Base-by-base conservation (phyloP, 305 asterid genomes). In the Fraxinus sp. region DNA sequence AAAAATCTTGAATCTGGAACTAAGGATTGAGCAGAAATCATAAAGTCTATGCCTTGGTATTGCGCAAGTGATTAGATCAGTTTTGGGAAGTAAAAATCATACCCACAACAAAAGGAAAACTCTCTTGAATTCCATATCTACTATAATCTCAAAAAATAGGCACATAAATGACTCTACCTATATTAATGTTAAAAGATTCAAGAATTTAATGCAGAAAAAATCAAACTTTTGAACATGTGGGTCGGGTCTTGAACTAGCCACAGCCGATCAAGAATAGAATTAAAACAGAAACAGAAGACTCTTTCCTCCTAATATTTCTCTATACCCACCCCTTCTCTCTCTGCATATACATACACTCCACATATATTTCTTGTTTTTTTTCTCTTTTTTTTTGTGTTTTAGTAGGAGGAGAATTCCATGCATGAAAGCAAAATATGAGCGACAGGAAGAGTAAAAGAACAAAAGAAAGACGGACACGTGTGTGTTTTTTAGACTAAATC, bases 381-480 rank as follows among this genome's bases (percentile, higher is more conserved):
- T 77, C 78, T 79, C 83, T 86, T 82, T 78, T 75, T 81, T 75
- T 81, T 84, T 89, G 87, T 83, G 88, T 84, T 86, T 81, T 73
- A 85, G 90, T 89, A 76, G 92, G 90, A 88, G 89, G 91, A 91
- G 92, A 92, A 93, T 89, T 90, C 93, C 98, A 93, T 93, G 97
- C 98, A 93, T 87, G 92, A 89, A 90, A 86, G 87, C 89, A 85
- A 80, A 85, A 86, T 82, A 83, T 57, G 83, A 44, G 81, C 39
- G 79, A 81, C 46, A 20, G 7, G 14, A 79, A 37, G 73, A 80
- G 49, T 76, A 79, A 68, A 70, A 62, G 36, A 80, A 66, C 66
- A 55, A 68, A 83, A 66, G 28, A 62, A 57, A 84, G 84, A 84
- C 46, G 77, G 79, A 86, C 93, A 93, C 93, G 97, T 93, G 95